These are phyloP conservation scores for Cadophora gregata DNA, from an alignment of 2,329 filamentous ascomycete species.

Conservation along the genomic window DNA sequence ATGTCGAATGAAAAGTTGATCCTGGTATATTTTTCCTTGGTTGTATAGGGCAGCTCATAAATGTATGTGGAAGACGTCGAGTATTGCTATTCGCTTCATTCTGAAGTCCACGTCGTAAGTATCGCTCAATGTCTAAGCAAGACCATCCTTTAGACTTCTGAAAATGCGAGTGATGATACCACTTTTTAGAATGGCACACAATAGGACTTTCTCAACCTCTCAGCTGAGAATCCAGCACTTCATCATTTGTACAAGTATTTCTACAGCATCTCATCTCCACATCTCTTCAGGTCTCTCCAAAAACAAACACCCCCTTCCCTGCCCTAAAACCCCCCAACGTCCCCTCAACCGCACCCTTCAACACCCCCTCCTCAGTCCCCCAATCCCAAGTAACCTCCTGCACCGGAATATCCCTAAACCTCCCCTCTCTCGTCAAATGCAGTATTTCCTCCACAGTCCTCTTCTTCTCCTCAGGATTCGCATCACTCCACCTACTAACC, in stretches of 20 bases:
- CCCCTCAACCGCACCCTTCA: slow-evolving; percentile 79
- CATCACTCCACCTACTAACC: slow-evolving; percentile 88
- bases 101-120: no score
- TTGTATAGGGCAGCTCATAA: no score
- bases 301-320: slow-evolving; percentile 91
- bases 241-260: neutral
- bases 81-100: no score
- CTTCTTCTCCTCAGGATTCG: slow-evolving; percentile 74
- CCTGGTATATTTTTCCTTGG: no score
- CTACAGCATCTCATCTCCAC: neutral
- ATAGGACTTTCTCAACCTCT: no score
- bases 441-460: slow-evolving; percentile 86
- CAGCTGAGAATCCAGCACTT: no score
- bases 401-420: slow-evolving; percentile 85
- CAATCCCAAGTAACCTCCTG: slow-evolving; percentile 83
- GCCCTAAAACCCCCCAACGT: slow-evolving; percentile 83
- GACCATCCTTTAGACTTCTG: no score
- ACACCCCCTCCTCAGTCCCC: slow-evolving; percentile 72
- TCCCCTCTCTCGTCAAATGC: slow-evolving; percentile 72
- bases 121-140: no score
- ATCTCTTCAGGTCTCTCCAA: slow-evolving; percentile 58
- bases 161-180: no score
- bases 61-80: no score
- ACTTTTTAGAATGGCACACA: no score
- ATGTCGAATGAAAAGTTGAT: no score